Evolutionary conservation across 805 yeast species (phyloP).

Genomic region (Hanseniaspora lachancei): DNA sequence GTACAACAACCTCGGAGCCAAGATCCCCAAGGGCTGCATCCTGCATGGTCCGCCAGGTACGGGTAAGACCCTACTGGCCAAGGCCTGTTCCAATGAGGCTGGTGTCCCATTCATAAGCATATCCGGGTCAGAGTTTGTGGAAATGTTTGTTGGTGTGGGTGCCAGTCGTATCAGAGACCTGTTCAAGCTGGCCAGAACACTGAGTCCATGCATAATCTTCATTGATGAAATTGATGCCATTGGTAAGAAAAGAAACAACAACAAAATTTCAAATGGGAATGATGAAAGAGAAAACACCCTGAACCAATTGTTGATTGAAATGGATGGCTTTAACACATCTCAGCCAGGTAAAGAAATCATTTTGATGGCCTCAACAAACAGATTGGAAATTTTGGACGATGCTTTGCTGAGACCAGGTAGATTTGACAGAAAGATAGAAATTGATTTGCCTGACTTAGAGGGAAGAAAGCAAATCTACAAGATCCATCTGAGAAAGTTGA

Average conservation of each 20-base stretch:
- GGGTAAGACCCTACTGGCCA: constrained; percentile 92
- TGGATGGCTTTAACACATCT: constrained; percentile 88
- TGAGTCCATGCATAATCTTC: constrained; percentile 91
- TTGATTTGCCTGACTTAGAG: constrained; percentile 87
- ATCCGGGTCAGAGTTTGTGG: constrained; percentile 94
- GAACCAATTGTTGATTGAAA: constrained; percentile 90
- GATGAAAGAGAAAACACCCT: constrained; percentile 96
- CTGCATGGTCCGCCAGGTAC: constrained; percentile 98
- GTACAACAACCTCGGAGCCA: constrained; percentile 88
- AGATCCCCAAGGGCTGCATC: constrained; percentile 96
- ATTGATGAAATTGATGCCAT: constrained; percentile 99
- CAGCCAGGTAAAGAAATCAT: constrained; percentile 64
- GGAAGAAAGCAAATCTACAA: constrained; percentile 87
- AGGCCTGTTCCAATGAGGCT: constrained; percentile 99
- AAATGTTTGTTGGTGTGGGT: constrained; percentile 99
- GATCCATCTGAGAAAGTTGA: constrained; percentile 70
- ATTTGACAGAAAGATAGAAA: constrained; percentile 82
- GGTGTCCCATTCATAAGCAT: constrained; percentile 94
- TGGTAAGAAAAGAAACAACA: constrained; percentile 58
- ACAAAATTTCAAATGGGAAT: constrained; percentile 33
- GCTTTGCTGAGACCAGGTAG: constrained; percentile 96
- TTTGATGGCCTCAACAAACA: constrained; percentile 93
- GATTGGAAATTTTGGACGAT: constrained; percentile 83
- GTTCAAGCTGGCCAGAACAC: constrained; percentile 79
- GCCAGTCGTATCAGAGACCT: constrained; percentile 95